Evolutionary conservation across 1,284 basidiomycete species (phyloP).

Genomic region (Ceratobasidium sp.): DNA sequence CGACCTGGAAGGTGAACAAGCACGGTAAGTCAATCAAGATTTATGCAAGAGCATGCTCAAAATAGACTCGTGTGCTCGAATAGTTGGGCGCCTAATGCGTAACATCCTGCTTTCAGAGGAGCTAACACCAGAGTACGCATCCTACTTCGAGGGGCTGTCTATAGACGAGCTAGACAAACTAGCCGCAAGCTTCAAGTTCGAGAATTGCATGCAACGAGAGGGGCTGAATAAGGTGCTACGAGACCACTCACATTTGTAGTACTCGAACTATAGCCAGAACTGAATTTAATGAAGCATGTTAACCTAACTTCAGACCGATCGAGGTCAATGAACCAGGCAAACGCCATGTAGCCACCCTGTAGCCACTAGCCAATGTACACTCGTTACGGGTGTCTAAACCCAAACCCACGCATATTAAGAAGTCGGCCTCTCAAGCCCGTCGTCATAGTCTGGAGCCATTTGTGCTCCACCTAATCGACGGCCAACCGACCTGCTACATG

Average conservation of each 20-base stretch:
- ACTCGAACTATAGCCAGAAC: neutral
- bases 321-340: neutral
- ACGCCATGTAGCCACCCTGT: no score
- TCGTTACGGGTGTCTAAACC: no score
- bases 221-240: constrained; percentile 51
- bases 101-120: constrained; percentile 71
- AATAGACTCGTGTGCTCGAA: neutral
- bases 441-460: no score
- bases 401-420: no score
- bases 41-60: neutral
- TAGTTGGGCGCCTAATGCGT: constrained; percentile 61
- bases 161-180: constrained; percentile 65
- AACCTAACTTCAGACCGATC: no score
- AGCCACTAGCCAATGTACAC: no score
- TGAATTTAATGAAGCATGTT: constrained; percentile 1
- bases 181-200: constrained; percentile 67
- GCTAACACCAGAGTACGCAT: constrained; percentile 68
- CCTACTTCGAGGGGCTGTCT: constrained; percentile 62
- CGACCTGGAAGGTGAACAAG: constrained; percentile 30
- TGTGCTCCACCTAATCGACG: no score
- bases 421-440: no score
- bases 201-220: constrained; percentile 58
- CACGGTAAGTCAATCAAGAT: constrained; percentile 2
- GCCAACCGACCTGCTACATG: no score
- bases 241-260: constrained; percentile 44